Evolutionary conservation across 2,329 filamentous ascomycete genomes (phyloP), one percentile per base, ranked within the genome.

Genomic region (Aspergillus eucalypticola): DNA sequence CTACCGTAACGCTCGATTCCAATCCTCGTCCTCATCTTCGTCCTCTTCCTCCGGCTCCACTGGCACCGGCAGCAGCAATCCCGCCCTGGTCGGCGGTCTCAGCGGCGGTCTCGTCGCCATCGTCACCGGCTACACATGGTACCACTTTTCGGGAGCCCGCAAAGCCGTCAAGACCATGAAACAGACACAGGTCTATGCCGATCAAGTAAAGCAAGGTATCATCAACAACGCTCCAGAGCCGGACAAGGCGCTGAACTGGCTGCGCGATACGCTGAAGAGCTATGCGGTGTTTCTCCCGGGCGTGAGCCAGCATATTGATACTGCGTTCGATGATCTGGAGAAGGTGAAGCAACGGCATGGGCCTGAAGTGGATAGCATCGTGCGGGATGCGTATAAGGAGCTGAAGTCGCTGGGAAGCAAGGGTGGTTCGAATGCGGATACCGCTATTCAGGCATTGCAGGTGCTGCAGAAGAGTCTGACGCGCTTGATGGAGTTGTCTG

Each of bases 281-380:
- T 92, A 92, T 69, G 88, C 88, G 2, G 80, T 79, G 2, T 90
- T 88, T 81, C 84, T 93, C 29, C 90, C 90, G 0, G 90, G 90
- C 11, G 89, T 87, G 2, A 83, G 84, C 29, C 76, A 81, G 50
- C 91, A 90, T 67, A 84, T 92, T 51, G 88, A 92, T 69, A 76
- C 81, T 1, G 85, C 84, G 0, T 93, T 92, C 75, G 80, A 88
- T 23, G 89, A 92, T 66, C 79, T 90, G 46, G 89, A 92, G 52
- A 84, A 82, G 32, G 81, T 92, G 29, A 84, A 86, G 48, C 76
- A 84, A 64, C 88, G 88, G 69, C 88, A 92, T 73, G 81, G 83
- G 49, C 82, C 88, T 0, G 89, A 92, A 71, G 88, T 90, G 6
- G 87, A 92, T 68, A 75, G 86, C 68, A 86, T 92, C 48, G 79